Conservation (phyloP, 164 flowering plant genomes). For the Vitis rotundifolia region DNA sequence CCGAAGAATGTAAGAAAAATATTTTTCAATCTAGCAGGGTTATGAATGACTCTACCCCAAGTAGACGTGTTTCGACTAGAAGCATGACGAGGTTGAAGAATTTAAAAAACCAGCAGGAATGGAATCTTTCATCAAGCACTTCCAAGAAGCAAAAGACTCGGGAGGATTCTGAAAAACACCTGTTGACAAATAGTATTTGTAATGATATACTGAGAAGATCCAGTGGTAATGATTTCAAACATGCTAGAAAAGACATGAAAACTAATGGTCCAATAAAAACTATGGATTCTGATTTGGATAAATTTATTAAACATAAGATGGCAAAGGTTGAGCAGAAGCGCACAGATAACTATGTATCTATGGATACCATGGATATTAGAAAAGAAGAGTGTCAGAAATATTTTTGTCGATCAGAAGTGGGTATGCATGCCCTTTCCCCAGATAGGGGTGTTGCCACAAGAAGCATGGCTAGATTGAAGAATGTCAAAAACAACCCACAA, state of each 20-base stretch:
- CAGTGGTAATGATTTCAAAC: background rate
- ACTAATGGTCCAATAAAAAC: background rate
- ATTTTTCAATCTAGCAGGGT: no score
- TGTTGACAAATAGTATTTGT: no score
- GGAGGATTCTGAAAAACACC: no score
- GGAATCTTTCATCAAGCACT: no score
- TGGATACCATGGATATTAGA: background rate
- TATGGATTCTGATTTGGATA: background rate
- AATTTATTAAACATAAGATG: background rate
- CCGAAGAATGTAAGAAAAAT: no score
- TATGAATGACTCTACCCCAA: no score
- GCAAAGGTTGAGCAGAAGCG: background rate
- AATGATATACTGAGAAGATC: slow-evolving; percentile 6
- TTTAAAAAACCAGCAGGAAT: no score
- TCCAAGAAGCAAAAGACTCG: no score
- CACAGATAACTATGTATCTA: background rate
- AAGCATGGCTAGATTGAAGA: slow-evolving; percentile 19
- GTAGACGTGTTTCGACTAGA: no score
- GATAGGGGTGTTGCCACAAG: slow-evolving; percentile 16
- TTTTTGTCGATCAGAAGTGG: background rate
- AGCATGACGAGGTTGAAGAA: no score
- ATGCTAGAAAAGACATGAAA: background rate
- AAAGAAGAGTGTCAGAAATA: background rate
- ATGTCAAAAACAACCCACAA: background rate
- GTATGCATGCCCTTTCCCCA: background rate